phyloP scores from a whole-genome alignment of 2,329 filamentous ascomycete species.

The Tolypocladium cylindrosporum region DNA sequence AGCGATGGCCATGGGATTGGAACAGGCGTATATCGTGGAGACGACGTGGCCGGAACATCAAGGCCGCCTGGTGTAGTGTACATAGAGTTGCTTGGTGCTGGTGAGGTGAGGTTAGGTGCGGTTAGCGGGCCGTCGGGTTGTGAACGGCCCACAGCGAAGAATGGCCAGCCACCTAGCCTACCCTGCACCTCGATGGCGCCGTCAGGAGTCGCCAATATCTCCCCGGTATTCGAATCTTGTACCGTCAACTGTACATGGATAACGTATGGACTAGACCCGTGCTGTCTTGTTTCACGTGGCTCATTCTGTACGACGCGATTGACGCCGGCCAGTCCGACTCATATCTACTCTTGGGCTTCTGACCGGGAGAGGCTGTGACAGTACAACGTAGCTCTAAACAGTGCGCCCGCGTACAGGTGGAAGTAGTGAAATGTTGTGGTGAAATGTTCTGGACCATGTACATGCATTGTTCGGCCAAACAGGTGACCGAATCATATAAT shows the following conservation, averaged over 20 bases:
- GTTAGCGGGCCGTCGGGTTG: neutral
- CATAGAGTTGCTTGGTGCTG: neutral
- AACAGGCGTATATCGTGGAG: conserved; percentile 1
- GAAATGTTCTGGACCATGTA: neutral
- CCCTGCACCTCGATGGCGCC: neutral
- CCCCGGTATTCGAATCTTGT: neutral
- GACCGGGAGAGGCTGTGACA: too few species aligned
- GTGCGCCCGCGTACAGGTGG: neutral
- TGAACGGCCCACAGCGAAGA: neutral
- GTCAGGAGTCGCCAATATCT: neutral
- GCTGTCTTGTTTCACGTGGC: neutral
- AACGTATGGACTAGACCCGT: neutral
- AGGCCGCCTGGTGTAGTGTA: neutral
- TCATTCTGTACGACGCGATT: neutral
- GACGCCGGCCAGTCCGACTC: neutral
- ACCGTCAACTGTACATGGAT: neutral
- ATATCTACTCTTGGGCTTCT: too few species aligned
- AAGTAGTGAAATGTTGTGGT: neutral
- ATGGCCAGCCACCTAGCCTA: neutral
- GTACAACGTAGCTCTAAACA: neutral
- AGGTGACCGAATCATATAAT: neutral
- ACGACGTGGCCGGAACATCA: conserved; percentile 9
- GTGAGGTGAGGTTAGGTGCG: neutral
- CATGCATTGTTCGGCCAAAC: neutral
- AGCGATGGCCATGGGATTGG: neutral